Base-by-base conservation (phyloP, 2,329 filamentous ascomycete genomes). In the Madurella fahalii region DNA sequence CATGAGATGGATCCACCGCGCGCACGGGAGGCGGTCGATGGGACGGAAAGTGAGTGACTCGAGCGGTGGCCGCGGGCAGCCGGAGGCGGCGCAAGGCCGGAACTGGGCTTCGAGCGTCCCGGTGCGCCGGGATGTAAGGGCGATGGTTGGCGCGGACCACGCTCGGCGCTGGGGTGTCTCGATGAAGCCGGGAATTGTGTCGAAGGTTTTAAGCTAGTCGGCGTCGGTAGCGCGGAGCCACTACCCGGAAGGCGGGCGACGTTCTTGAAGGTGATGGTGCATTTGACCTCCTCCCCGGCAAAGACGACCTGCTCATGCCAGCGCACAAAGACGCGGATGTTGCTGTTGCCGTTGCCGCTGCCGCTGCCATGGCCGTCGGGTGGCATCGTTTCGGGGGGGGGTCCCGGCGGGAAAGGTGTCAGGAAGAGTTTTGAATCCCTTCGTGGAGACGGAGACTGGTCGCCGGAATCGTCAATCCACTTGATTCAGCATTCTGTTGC, bases 301-400 rank as follows among this genome's bases (percentile, higher is more conserved):
- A 97, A 99, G 65, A 99, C 90, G 58, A 89, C 92, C 71, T 93
- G 86, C 69, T 95, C 89, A 71, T 90, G 87, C 89, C 93, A 99
- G 75, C 87, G 86, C 71, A 99, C 90, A 71, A 93, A 96, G 72
- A 96, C 93, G 71, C 92, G 89, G 70, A 99, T 90, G 77, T 95
- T 93, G 73, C 75, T 77, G 57, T 31, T 82, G 68, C 63, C 73
- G 68, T 56, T 61, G 68, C 62, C 68, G 65, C 67, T 68, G 53
- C 20, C 30, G 49, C 25, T 18, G 40, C 15, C 44, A 46, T n/a
- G 49, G 47, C 53, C 47, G 57, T 59, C 50, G 47, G 58, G 51
- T 52, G 56, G 47, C 52, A 58, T 63, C 40, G 48, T 50, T 45
- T 32, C 40, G 16, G 17, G 30, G 16, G 32, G 20, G 13, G 31